phyloP scores from a whole-genome alignment of 352 stramenopile genomes.

The Globisporangium solare region DNA sequence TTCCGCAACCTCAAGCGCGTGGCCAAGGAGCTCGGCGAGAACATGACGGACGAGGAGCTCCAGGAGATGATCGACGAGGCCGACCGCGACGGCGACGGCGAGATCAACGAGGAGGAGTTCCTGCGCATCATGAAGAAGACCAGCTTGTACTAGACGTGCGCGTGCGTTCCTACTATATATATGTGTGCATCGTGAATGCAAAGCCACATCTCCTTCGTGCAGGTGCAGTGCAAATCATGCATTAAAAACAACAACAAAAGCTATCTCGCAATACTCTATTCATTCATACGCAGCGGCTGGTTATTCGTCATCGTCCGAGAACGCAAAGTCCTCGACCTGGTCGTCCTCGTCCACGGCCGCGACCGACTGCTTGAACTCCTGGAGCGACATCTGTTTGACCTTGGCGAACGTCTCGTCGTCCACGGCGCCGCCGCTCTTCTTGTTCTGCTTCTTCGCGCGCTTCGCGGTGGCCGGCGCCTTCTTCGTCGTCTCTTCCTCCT shows the following conservation, averaged over 20 bases:
- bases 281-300: not conserved
- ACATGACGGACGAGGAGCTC: conserved; percentile 96
- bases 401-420: conserved; percentile 66
- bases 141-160: conserved; percentile 56
- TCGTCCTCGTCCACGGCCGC: conserved; percentile 65
- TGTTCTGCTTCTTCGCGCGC: conserved; percentile 37
- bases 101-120: conserved; percentile 97
- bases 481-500: too few species aligned
- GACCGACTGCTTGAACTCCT: conserved; percentile 77
- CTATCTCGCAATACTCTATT: conserved; percentile 12
- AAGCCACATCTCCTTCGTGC: too few species aligned
- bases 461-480: conserved; percentile 25
- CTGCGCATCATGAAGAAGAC: conserved; percentile 97
- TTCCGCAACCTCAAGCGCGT: conserved; percentile 97
- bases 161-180: not conserved
- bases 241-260: too few species aligned
- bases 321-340: conserved; percentile 74
- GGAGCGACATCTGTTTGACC: conserved; percentile 81
- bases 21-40: conserved; percentile 96
- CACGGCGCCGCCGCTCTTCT: conserved; percentile 25
- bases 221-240: too few species aligned
- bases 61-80: conserved; percentile 98
- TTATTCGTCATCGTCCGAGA: conserved; percentile 70
- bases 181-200: not conserved
- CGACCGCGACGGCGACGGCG: conserved; percentile 93